Evolutionary conservation across 2,329 filamentous ascomycete genomes (phyloP).

Genomic region (Podosphaera leucotricha): DNA sequence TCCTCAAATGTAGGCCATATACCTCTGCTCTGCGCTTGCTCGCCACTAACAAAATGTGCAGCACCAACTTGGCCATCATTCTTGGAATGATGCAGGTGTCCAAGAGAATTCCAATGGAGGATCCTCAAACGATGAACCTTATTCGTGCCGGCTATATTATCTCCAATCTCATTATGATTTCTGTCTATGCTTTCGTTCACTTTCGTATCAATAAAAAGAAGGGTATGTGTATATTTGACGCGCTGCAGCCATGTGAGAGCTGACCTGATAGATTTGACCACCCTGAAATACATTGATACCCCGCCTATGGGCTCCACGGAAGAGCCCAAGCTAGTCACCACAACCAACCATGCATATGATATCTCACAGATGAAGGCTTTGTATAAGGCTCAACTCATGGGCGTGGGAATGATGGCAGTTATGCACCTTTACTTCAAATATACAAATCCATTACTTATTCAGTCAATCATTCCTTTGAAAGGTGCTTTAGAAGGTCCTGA

Average conservation of each 20-base stretch:
- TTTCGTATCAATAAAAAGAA: slow-evolving; percentile 84
- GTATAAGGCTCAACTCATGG: slow-evolving; percentile 85
- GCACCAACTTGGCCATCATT: slow-evolving; percentile 80
- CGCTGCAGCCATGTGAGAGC: not conserved
- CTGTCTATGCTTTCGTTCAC: slow-evolving; percentile 70
- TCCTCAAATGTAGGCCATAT: slow-evolving; percentile 32
- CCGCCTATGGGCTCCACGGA: slow-evolving; percentile 80
- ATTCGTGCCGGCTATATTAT: slow-evolving; percentile 35
- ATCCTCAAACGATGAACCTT: slow-evolving; percentile 42
- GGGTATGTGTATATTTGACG: slow-evolving; percentile 34
- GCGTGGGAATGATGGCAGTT: slow-evolving; percentile 89
- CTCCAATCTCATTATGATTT: slow-evolving; percentile 63
- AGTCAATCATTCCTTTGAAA: slow-evolving; percentile 97
- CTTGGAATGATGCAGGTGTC: slow-evolving; percentile 94
- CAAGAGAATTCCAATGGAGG: slow-evolving; percentile 83
- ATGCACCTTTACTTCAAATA: slow-evolving; percentile 99
- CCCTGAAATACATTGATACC: slow-evolving; percentile 96
- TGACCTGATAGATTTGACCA: slow-evolving; percentile 56
- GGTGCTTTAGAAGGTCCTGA: slow-evolving; percentile 84
- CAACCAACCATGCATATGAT: slow-evolving; percentile 91
- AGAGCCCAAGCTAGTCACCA: slow-evolving; percentile 88
- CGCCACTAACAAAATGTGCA: slow-evolving; percentile 18
- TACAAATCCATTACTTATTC: slow-evolving; percentile 96
- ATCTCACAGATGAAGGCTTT: slow-evolving; percentile 58
- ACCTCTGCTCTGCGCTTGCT: not conserved